Base-by-base conservation (phyloP, 805 yeast species). In the Candida fluviatilis region DNA sequence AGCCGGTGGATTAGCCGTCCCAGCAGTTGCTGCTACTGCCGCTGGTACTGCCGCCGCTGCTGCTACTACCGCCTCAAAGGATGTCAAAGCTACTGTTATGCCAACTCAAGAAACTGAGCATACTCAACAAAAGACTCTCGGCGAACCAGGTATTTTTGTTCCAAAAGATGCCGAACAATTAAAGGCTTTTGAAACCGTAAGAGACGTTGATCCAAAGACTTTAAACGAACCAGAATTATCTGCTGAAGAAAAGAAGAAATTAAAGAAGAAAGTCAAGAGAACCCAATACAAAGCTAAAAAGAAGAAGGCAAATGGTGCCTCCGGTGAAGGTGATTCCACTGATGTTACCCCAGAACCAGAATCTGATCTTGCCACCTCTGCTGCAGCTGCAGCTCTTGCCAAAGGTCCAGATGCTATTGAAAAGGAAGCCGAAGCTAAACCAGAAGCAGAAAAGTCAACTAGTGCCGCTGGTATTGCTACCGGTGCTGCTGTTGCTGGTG, bases 101-200 rank as follows among this genome's bases (percentile, higher is more conserved):
- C 71, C 73, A 14, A 38, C 50, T 10, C 10, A 12, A 4, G 38
- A 49, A 37, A 40, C 51, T 23, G 69, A 60, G 41, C 57, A 52
- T 14, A 37, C 52, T 28, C 68, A 62, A 37, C 62, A 64, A 41
- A 57, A 71, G 6, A 50, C 73, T 39, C 47, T 68, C 26, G 84
- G 87, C 35, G 90, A 84, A 52, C 88, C 93, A 19, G 95, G 95
- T 34, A 71, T 84, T 43, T 74, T 67, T 27, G 57, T 84, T 48
- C 91, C 91, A 34, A 51, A 64, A 30, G 74, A 84, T 53, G 73
- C 86, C 14, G 73, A 71, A 31, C 71, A 77, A n/a, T 76, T 86
- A 50, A 67, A 75, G 42, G 95, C 80, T 35, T 83, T 88, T 53
- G 60, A 63, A 34, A 74, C 78, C 48, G 70, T 80, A 17, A 65